Conservation (phyloP, 768 basidiomycete genomes). For the Suillus spraguei region DNA sequence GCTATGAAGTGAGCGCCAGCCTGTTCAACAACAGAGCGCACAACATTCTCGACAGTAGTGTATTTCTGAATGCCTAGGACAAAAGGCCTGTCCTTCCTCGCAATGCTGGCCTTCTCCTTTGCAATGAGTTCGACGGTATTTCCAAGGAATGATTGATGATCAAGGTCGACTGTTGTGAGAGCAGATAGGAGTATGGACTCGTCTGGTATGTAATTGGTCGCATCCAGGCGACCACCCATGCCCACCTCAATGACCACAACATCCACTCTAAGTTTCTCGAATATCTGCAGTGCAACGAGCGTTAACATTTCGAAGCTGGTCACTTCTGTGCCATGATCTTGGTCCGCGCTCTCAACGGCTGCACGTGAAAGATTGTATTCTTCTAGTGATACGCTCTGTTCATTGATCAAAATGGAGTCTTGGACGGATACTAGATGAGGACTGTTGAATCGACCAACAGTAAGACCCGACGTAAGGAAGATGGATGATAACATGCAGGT, state of each 20-base stretch:
- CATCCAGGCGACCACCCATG: slow-evolving; percentile 91
- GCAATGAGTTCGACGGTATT: slow-evolving; percentile 74
- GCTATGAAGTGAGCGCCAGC: slow-evolving; percentile 45
- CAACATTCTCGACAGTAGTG: slow-evolving; percentile 47
- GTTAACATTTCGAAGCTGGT: slow-evolving; percentile 88
- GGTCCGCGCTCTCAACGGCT: slow-evolving; percentile 52
- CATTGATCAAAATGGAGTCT: slow-evolving; percentile 78
- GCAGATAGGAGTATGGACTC: slow-evolving; percentile 73
- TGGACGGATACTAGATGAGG: slow-evolving; percentile 82
- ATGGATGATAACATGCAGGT: slow-evolving; percentile 82
- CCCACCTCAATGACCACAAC: slow-evolving; percentile 91
- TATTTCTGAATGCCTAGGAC: slow-evolving; percentile 68
- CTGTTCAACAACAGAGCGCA: slow-evolving; percentile 42
- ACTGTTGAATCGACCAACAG: slow-evolving; percentile 86
- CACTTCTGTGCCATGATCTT: slow-evolving; percentile 45
- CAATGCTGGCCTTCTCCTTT: slow-evolving; percentile 82
- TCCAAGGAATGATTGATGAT: slow-evolving; percentile 92
- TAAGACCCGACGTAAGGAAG: slow-evolving; percentile 54
- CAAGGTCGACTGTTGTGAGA: slow-evolving; percentile 85
- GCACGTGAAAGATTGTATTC: slow-evolving; percentile 50
- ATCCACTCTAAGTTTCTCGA: slow-evolving; percentile 73
- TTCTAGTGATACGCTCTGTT: slow-evolving; percentile 47
- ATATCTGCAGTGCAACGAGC: slow-evolving; percentile 73
- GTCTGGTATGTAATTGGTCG: slow-evolving; percentile 87
- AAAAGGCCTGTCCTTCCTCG: slow-evolving; percentile 60